These are phyloP conservation scores for Kockiozyma suomiensis DNA, from an alignment of 805 yeast genomes.

Conservation along the genomic window DNA sequence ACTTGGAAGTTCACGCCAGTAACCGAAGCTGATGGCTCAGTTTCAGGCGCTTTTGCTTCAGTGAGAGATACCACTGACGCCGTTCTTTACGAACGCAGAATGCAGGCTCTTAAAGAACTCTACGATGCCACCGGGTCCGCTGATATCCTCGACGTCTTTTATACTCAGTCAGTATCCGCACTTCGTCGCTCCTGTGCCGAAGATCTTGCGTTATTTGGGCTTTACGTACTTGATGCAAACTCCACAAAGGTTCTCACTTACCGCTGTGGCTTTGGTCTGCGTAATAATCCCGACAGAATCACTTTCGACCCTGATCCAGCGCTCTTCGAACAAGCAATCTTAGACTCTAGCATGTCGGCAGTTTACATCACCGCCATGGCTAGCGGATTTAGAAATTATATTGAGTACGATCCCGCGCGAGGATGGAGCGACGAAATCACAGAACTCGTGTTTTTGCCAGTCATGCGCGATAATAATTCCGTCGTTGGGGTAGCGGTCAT, in stretches of 20 bases:
- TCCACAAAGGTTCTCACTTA: conserved; percentile 14
- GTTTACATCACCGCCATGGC: conserved; percentile 24
- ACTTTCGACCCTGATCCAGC: conserved; percentile 18
- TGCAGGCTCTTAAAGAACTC: conserved; percentile 25
- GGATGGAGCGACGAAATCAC: conserved; percentile 32
- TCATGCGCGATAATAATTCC: conserved; percentile 32
- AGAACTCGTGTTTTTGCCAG: conserved; percentile 28
- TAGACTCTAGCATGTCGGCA: conserved; percentile 26
- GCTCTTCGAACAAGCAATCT: conserved; percentile 30
- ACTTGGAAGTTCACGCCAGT: conserved; percentile 29
- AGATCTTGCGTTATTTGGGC: conserved; percentile 32
- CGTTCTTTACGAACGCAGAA: conserved; percentile 33
- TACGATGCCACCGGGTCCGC: conserved; percentile 30
- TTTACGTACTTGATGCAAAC: conserved; percentile 17
- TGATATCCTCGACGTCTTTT: conserved; percentile 19
- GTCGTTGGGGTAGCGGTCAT: conserved; percentile 34
- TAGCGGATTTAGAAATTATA: conserved; percentile 22
- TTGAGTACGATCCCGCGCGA: conserved; percentile 30
- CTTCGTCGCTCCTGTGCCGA: conserved; percentile 25
- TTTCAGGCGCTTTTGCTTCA: conserved; percentile 35
- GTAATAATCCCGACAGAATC: conserved; percentile 9
- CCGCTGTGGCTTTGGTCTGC: conserved; percentile 29
- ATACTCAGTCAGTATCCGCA: conserved; percentile 24
- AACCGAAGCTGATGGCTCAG: conserved; percentile 37
- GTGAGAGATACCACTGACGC: conserved; percentile 39